Base-by-base conservation (phyloP, 129 eudicot species). In the Solidago caesia region DNA sequence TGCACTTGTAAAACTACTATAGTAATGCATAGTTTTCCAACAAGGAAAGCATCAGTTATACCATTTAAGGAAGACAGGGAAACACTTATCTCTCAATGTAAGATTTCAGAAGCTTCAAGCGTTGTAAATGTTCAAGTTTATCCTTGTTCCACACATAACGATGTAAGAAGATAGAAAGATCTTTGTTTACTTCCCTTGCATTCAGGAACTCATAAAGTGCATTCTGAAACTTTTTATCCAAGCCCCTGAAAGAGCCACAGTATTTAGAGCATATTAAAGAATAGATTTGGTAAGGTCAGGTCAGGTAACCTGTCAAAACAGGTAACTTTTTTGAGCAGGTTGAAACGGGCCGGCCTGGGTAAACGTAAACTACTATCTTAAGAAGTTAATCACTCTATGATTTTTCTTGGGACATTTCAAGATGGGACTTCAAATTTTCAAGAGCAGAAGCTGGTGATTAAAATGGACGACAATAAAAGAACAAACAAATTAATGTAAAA, bases 81-180 rank as follows among this genome's bases (percentile, higher is more conserved):
- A 63, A 63, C n/a, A 39, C 45, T 63, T 63, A 63, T 33, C 68
- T 71, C 59, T 79, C 84, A 6, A 89, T 13, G 48, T 75, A 83
- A 47, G 85, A 78, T 70, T 72, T 63, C 59, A 87, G 80, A 39
- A 68, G 84, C 77, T 71, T 67, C 63, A 90, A 75, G 82, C 92
- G 78, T 45, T 72, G 72, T 16, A 83, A 80, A 46, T 83, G 86
- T 77, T 90, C 92, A 6, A 62, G 71, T 73, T 76, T 87, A 74
- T 90, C 90, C 75, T 90, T 90, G 80, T 87, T 90, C 83, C 63
- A 72, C 81, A 90, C 89, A 75, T 80, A 85, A 52, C 73, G 80
- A 81, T 90, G 92, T 83, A 90, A 83, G 81, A 89, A 89, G 56
- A 29, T 8, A 61, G 86, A 78, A 67, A 89, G 88, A 15, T 83